Percentiles rank a stretch among this genome's conserved stretches.
phyloP scores from a whole-genome alignment of 2,329 filamentous ascomycete species.

The Podosphaera xanthii region DNA sequence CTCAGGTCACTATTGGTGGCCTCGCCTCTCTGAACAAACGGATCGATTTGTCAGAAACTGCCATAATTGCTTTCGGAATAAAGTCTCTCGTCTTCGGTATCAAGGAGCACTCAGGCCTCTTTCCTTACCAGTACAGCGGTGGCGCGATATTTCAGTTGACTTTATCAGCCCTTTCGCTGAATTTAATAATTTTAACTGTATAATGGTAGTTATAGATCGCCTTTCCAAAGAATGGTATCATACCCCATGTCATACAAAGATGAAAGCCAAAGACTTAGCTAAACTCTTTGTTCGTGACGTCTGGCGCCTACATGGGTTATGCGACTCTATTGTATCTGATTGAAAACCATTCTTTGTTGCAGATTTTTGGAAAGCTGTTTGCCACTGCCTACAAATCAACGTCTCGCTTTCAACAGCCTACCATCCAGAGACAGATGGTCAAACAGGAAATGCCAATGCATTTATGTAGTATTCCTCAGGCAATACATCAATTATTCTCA shows the following conservation, averaged over 20 bases:
- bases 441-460: conserved; percentile 5
- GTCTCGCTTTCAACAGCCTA: neutral
- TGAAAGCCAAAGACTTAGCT: neutral
- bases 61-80: neutral
- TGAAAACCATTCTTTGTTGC: conserved; percentile 4
- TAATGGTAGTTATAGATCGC: neutral
- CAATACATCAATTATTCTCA: conserved; percentile 5
- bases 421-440: neutral
- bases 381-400: conserved; percentile 1
- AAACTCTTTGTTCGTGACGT: conserved; percentile 1
- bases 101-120: neutral
- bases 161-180: neutral
- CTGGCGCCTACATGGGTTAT: conserved; percentile 1
- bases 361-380: conserved; percentile 5
- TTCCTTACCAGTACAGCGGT: neutral
- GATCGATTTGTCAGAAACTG: neutral
- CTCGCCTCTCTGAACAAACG: neutral
- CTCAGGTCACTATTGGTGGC: neutral
- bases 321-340: conserved; percentile 4
- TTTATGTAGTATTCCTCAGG: conserved; percentile 3
- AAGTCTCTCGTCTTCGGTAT: neutral
- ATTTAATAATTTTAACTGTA: neutral
- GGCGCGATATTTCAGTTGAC: neutral
- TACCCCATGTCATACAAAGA: neutral
- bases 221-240: neutral